Evolutionary conservation across 257 asterid species (phyloP).

Genomic region (Plantago major): DNA sequence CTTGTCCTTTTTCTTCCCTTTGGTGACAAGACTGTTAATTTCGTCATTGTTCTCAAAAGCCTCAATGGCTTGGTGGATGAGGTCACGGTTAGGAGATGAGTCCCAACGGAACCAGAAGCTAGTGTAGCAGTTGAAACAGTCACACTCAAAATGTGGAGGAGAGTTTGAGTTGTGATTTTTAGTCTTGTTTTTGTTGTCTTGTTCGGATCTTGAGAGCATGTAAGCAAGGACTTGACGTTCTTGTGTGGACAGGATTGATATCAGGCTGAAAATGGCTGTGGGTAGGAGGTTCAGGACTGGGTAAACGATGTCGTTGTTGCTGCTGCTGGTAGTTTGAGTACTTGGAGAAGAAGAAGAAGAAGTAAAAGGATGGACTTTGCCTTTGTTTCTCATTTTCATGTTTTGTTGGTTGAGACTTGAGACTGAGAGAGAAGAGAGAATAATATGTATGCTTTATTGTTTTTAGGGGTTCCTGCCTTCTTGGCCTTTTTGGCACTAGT

Average conservation of each 20-base stretch:
- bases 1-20: slow-evolving; percentile 38
- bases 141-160: slow-evolving; percentile 53
- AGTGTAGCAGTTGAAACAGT: slow-evolving; percentile 70
- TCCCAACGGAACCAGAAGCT: slow-evolving; percentile 76
- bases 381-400: slow-evolving; percentile 65
- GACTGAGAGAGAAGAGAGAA: not conserved
- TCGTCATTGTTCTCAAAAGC: slow-evolving; percentile 47
- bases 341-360: slow-evolving; percentile 25
- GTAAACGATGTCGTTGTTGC: slow-evolving; percentile 17
- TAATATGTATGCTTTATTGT: not conserved
- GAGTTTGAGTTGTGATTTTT: slow-evolving; percentile 16
- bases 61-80: slow-evolving; percentile 72
- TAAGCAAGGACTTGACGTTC: slow-evolving; percentile 70
- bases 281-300: slow-evolving; percentile 53
- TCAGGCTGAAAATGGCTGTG: slow-evolving; percentile 51
- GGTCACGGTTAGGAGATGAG: slow-evolving; percentile 68
- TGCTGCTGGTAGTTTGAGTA: not conserved
- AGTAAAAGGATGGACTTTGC: slow-evolving; percentile 68
- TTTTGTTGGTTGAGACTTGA: not conserved
- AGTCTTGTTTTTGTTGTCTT: slow-evolving; percentile 28
- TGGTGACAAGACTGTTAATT: slow-evolving; percentile 13
- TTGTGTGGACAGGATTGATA: slow-evolving; percentile 41
- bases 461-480: no score
- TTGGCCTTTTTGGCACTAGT: no score
- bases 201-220: slow-evolving; percentile 57